Evolutionary conservation across 2,329 filamentous ascomycete genomes (phyloP), one percentile per base, ranked within the genome.

Genomic region (Delphinella strobiligena): DNA sequence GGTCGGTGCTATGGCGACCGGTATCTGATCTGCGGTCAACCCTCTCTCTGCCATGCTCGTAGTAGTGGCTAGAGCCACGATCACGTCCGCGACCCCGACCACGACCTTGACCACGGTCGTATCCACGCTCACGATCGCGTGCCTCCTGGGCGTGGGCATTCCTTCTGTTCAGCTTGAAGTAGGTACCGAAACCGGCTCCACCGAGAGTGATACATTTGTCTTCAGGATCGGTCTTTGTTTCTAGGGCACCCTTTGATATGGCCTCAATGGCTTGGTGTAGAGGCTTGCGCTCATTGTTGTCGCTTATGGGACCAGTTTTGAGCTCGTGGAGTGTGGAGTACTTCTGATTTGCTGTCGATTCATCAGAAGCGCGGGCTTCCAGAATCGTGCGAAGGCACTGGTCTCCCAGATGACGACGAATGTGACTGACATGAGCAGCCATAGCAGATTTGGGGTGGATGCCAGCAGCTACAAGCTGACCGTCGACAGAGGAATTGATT

Each of bases 181-280:
- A 27, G 22, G 7, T 12, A 12, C 22, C 12, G 22, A 27, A 27
- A 7, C 22, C 22, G 7, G 22, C 7, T 27, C 22, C 22, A 27
- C 7, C 22, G 22, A 27, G 7, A 27, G 12, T 12, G 22, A 7
- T 7, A 7, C 12, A 7, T 27, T 31, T 40, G 8, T 34, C 17
- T 15, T 17, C n/a, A n/a, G n/a, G 19, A 16, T 40, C 38, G 15
- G 33, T 33, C 18, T 16, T 14, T 3, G 38, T 34, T 12, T 40
- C 38, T 2, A 40, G 32, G 5, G 27, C 30, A 24, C 24, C 32
- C 7, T 40, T 35, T 3, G 32, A 40, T 3, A 40, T 10, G 15
- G 31, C 24, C 15, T 24, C 22, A 17, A 40, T 35, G 16, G 34
- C 31, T 5, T 40, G n/a, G 17, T 40, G 38, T 5, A 35, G 9